A percentile compares a stretch with the other conserved stretches of the same genome.
Evolutionary conservation across 2,329 filamentous ascomycete species (phyloP).

Genomic region (Phialophora macrospora): DNA sequence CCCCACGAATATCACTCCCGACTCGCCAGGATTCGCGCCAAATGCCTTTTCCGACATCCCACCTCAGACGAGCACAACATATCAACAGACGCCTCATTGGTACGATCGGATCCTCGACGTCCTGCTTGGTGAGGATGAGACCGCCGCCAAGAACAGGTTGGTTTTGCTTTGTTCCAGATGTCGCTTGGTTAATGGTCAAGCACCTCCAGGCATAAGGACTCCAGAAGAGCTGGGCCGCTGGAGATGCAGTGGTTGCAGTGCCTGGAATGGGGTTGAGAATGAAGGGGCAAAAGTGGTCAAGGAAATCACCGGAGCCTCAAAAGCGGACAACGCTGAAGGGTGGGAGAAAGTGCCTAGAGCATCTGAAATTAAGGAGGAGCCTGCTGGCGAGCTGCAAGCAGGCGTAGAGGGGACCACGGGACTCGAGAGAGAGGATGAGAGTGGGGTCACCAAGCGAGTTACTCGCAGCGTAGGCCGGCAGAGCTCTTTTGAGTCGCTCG

Average conservation of each 20-base stretch:
- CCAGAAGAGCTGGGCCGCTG: conserved; percentile 82
- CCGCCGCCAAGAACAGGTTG: conserved; percentile 84
- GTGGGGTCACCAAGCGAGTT: conserved; percentile 31
- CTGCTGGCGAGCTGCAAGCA: conserved; percentile 13
- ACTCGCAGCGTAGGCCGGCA: conserved; percentile 34
- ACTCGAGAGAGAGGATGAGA: conserved; percentile 26
- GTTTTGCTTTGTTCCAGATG: conserved; percentile 83
- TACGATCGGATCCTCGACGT: conserved; percentile 94
- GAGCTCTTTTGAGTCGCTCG: conserved; percentile 25
- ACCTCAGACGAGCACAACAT: conserved; percentile 40
- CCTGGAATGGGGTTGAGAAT: conserved; percentile 71
- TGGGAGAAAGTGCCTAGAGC: conserved; percentile 31
- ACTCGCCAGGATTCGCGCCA: conserved; percentile 54
- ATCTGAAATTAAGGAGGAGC: conserved; percentile 19
- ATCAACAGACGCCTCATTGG: conserved; percentile 68
- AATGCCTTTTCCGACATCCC: conserved; percentile 49
- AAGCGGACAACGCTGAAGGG: conserved; percentile 26
- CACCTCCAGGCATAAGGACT: conserved; percentile 79
- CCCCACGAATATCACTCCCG: conserved; percentile 39
- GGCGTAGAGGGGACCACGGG: conserved; percentile 29
- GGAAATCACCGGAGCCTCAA: conserved; percentile 55
- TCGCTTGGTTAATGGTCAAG: conserved; percentile 91
- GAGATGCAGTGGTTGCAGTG: conserved; percentile 84
- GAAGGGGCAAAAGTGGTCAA: conserved; percentile 74
- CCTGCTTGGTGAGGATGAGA: conserved; percentile 93